Base-by-base conservation (phyloP, 1,284 basidiomycete species). In the Cryptococcus depauperatus region DNA sequence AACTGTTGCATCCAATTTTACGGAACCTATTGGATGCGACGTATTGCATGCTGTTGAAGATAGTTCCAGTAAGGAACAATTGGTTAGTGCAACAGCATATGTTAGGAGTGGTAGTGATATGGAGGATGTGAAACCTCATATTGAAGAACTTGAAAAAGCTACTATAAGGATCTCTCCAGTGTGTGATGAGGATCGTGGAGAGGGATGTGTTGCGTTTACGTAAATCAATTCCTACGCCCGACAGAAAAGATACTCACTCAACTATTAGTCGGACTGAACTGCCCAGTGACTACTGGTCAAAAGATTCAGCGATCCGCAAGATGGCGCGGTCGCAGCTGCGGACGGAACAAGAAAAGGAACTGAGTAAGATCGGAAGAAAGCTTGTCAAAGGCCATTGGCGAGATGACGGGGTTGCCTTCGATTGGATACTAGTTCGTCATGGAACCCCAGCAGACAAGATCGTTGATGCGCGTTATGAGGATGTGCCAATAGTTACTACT, bases 401-500 rank as follows among this genome's bases (percentile, higher is more conserved):
- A 32, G 45, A 44, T 35, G 51, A 53, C 37, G 51, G 51, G 9
- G 45, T 50, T 19, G 51, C 51, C 10, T 47, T 41, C 33, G 44
- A 47, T 37, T 53, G 51, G 51, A 46, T 32, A 14, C 21, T 37
- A 7, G 11, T 16, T 11, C 29, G 29, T 13, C 11, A 30, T 30
- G 16, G 16, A 13, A 30, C 29, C 16, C 13, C 13, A 30, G 16
- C 29, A 30, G 16, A 30, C 29, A 37, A 37, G 35, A 13, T 22
- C 7, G 14, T 21, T 22, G 21, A 11, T 8, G 18, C 18, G 9
- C 14, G 7, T 9, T 18, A 37, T 8, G 18, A 22, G 7, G 35
- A 22, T 22, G 18, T 22, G 18, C 8, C 21, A 7, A 14, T 22
- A 8, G 35, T 8, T 19, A 13, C 35, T 22, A 30, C 29, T 13